Conservation (phyloP, 2,329 filamentous ascomycete genomes). For the Alternaria rosae region DNA sequence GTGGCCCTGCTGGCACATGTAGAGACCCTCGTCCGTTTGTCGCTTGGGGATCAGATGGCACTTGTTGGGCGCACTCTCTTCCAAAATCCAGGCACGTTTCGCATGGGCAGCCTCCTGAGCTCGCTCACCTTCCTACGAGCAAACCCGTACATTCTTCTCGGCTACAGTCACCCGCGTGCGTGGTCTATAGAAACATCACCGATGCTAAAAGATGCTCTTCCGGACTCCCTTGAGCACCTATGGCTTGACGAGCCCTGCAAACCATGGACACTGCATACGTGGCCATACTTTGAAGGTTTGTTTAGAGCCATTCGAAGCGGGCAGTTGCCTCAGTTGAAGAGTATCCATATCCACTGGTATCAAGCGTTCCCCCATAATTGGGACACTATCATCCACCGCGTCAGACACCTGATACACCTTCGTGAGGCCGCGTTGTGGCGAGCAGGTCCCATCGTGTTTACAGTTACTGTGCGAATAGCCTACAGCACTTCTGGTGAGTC, state of each 20-base stretch:
- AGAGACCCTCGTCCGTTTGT: no score
- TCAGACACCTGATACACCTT: accelerated
- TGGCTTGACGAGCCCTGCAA: not conserved
- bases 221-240: not conserved
- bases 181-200: not conserved
- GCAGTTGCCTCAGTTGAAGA: not conserved
- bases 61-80: no score
- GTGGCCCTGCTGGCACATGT: accelerated
- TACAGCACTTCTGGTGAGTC: not conserved
- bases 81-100: not conserved
- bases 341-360: not conserved
- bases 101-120: not conserved
- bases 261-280: accelerated
- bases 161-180: not conserved
- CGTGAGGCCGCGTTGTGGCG: not conserved
- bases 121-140: not conserved
- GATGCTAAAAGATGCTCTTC: not conserved
- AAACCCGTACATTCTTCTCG: not conserved
- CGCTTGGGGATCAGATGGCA: no score
- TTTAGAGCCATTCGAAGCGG: not conserved
- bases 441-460: not conserved
- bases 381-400: no score
- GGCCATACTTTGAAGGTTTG: not conserved
- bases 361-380: not conserved
- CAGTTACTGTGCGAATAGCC: not conserved